phyloP scores from a whole-genome alignment of 1,139 yeast species.

The Candida labiduridarum region DNA sequence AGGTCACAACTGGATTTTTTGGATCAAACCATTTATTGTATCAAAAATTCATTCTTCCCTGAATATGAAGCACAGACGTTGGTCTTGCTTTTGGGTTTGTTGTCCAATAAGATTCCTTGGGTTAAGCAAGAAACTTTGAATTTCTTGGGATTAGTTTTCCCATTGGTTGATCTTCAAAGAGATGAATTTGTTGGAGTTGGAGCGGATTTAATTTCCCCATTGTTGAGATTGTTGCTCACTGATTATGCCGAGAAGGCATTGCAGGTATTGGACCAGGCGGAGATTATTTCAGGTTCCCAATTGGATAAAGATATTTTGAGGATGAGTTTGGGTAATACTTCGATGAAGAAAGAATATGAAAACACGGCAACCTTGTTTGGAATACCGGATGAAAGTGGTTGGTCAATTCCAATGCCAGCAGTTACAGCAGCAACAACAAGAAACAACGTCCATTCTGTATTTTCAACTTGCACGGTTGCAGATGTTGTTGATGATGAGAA shows the following conservation, averaged over 20 bases:
- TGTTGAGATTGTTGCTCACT: constrained; percentile 77
- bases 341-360: constrained; percentile 79
- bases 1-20: constrained; percentile 88
- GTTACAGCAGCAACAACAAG: constrained; percentile 85
- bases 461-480: constrained; percentile 69
- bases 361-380: constrained; percentile 90
- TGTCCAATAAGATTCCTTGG: constrained; percentile 79
- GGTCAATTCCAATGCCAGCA: constrained; percentile 97
- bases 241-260: constrained; percentile 88
- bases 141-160: constrained; percentile 71
- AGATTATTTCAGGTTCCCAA: constrained; percentile 83
- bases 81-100: constrained; percentile 72
- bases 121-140: constrained; percentile 79
- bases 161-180: constrained; percentile 72
- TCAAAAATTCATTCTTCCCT: constrained; percentile 71
- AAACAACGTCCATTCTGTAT: constrained; percentile 93
- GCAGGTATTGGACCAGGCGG: constrained; percentile 86
- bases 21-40: constrained; percentile 73
- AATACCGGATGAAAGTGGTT: constrained; percentile 94
- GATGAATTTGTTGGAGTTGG: constrained; percentile 90
- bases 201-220: constrained; percentile 91
- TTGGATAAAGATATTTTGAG: constrained; percentile 89
- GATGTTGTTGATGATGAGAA: constrained; percentile 31
- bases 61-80: constrained; percentile 73
- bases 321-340: constrained; percentile 85